Evolutionary conservation across 768 basidiomycete species (phyloP).

Genomic region (Boletus rubescentipes): DNA sequence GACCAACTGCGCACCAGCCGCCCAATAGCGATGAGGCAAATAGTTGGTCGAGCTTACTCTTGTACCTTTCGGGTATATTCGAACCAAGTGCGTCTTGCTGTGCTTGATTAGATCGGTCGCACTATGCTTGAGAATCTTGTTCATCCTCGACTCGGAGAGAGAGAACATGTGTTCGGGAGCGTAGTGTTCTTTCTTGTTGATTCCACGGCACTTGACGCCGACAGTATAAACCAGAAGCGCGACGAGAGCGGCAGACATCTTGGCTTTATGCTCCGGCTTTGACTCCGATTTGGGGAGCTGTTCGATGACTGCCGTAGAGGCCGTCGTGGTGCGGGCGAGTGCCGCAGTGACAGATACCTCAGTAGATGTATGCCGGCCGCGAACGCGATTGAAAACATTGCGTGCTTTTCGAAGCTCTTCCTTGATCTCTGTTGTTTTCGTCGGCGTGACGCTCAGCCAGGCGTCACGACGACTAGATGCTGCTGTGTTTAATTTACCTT

Average conservation of each 20-base stretch:
- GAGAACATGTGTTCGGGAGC: slow-evolving; percentile 90
- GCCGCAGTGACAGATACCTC: slow-evolving; percentile 18
- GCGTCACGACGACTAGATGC: slow-evolving; percentile 1
- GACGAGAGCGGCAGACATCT: slow-evolving; percentile 75
- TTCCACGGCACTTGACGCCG: slow-evolving; percentile 90
- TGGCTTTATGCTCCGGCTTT: slow-evolving; percentile 40
- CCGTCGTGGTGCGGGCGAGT: slow-evolving; percentile 9
- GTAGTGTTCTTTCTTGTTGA: slow-evolving; percentile 85
- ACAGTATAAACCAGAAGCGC: slow-evolving; percentile 89
- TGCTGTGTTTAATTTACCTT: slow-evolving; percentile 25
- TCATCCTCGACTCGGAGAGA: slow-evolving; percentile 80
- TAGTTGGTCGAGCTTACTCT: slow-evolving; percentile 85
- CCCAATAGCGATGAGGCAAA: slow-evolving; percentile 88
- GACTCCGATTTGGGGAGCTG: slow-evolving; percentile 12
- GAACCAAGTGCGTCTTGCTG: slow-evolving; percentile 74
- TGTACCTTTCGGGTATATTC: slow-evolving; percentile 84
- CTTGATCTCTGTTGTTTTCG: slow-evolving; percentile 33
- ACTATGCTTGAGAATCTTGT: slow-evolving; percentile 68
- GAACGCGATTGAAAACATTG: slow-evolving; percentile 43
- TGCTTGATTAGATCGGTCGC: slow-evolving; percentile 82
- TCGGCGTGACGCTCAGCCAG: slow-evolving; percentile 14
- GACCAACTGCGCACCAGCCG: slow-evolving; percentile 82
- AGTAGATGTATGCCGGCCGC: slow-evolving; percentile 27
- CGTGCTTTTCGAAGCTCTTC: slow-evolving; percentile 41
- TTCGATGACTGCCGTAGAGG: slow-evolving; percentile 20